Evolutionary conservation across 2,329 filamentous ascomycete genomes (phyloP).

Genomic region (Alternaria solani): DNA sequence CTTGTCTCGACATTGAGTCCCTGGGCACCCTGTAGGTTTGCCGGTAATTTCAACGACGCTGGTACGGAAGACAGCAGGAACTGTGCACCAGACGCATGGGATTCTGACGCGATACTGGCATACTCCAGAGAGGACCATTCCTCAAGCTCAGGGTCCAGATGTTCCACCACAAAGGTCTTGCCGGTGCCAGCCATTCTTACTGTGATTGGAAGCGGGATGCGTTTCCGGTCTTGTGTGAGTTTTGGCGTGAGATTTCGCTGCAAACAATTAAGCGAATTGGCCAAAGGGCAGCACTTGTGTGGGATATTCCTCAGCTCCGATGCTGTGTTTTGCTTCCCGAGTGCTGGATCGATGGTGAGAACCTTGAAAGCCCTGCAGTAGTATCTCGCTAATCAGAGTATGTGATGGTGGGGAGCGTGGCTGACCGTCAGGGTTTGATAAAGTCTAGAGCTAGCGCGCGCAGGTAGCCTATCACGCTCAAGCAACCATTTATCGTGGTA

Average conservation of each 20-base stretch:
- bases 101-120: slow-evolving; percentile 83
- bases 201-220: slow-evolving; percentile 22
- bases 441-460: slow-evolving; percentile 17
- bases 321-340: slow-evolving; percentile 8
- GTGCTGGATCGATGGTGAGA: slow-evolving; percentile 23
- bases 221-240: slow-evolving; percentile 18
- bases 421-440: slow-evolving; percentile 22
- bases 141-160: slow-evolving; percentile 93
- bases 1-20: slow-evolving; percentile 76
- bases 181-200: slow-evolving; percentile 41
- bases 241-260: slow-evolving; percentile 10
- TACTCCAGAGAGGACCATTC: slow-evolving; percentile 96
- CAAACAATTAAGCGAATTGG: slow-evolving; percentile 9
- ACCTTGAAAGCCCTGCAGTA: slow-evolving; percentile 43
- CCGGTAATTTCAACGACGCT: slow-evolving; percentile 66
- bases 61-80: slow-evolving; percentile 89
- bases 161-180: slow-evolving; percentile 93
- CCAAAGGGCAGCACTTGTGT: slow-evolving; percentile 5
- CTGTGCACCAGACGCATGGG: slow-evolving; percentile 67
- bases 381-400: slow-evolving; percentile 32
- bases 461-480: slow-evolving; percentile 26
- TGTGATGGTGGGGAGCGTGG: slow-evolving; percentile 28
- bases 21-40: slow-evolving; percentile 65
- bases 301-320: not conserved
- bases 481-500: slow-evolving; percentile 13